A percentile compares a stretch with the other conserved stretches of the same genome.
phyloP scores from a whole-genome alignment of 208 protist genomes.

The Leishmania lainsoni region DNA sequence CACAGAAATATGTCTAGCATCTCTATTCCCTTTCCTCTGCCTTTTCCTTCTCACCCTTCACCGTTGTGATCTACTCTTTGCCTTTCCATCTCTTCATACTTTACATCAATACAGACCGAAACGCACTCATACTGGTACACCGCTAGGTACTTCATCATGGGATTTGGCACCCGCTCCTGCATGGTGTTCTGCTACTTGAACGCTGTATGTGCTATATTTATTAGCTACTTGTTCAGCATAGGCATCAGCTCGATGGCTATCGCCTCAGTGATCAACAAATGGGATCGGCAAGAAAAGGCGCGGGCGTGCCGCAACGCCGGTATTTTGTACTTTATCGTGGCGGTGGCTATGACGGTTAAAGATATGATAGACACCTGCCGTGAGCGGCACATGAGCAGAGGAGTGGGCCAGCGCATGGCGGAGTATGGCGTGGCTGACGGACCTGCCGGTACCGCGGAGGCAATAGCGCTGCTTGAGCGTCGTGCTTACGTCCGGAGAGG shows the following conservation, averaged over 20 bases:
- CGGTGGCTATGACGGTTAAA: conserved; percentile 42
- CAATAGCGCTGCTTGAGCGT: conserved; percentile 23
- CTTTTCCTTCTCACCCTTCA: not conserved
- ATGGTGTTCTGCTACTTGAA: conserved; percentile 84
- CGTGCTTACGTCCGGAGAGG: conserved; percentile 6
- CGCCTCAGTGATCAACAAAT: conserved; percentile 45
- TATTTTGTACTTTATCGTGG: conserved; percentile 69
- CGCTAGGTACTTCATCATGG: conserved; percentile 35
- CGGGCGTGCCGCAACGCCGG: conserved; percentile 62
- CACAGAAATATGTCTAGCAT: not conserved
- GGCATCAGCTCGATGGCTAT: conserved; percentile 74
- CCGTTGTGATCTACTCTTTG: not conserved
- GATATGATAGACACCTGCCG: conserved; percentile 17
- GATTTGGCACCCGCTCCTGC: conserved; percentile 52
- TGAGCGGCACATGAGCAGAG: conserved; percentile 19
- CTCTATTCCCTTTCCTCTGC: not conserved
- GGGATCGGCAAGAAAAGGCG: conserved; percentile 68
- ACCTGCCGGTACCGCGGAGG: not conserved
- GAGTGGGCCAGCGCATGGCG: conserved; percentile 12
- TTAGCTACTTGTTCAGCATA: conserved; percentile 74
- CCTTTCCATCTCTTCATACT: not conserved
- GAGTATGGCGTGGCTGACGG: conserved; percentile 13
- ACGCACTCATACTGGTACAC: not conserved
- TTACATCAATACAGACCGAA: not conserved
- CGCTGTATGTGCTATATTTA: conserved; percentile 65